Base-by-base conservation (phyloP, 2,329 filamentous ascomycete genomes). In the Xylaria sp. region DNA sequence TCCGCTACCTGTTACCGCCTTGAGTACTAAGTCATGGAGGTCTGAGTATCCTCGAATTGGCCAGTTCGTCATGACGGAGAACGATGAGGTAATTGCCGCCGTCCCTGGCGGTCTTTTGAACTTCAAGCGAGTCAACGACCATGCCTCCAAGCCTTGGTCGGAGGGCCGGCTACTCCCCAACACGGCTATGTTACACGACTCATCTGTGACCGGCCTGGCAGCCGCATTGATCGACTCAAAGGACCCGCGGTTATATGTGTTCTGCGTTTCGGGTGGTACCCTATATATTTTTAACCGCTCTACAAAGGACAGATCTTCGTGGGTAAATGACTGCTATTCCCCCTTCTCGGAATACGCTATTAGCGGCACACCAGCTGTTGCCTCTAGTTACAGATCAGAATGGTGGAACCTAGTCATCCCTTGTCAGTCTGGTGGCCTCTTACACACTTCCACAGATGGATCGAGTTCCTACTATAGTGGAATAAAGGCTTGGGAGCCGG, bases 191-290 rank as follows among this genome's bases (percentile, higher is more conserved):
- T 57, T 68, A 35, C 62, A 67, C 51, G 45, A 56, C 31, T 60
- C 21, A 53, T 62, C 63, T 25, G 67, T 69, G 35, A 64, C 67
- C 49, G 67, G 67, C 47, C 46, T 69, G 43, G 63, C 61, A 33
- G 38, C 62, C 47, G 19, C 19, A 6, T 66, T 42, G 15, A 57
- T 40, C n/a, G 37, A 40, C 1, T 5, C 23, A 17, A 19, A 17
- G 23, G 7, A 21, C 9, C 14, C 14, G 37, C 37, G 15, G n/a
- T n/a, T 69, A 53, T 12, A 60, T 46, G 46, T 60, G 61, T 67
- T 65, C 58, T 69, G 66, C 53, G 66, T 68, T 50, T 62, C 66
- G 33, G 46, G 47, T 54, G 56, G 64, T 56, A 46, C 33, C 23
- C 23, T 69, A 35, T 42, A 64, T 42, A 60, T 25, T 55, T 67